Evolutionary conservation across 2,329 filamentous ascomycete genomes (phyloP).

Genomic region (Ceratocystis lukuohia): DNA sequence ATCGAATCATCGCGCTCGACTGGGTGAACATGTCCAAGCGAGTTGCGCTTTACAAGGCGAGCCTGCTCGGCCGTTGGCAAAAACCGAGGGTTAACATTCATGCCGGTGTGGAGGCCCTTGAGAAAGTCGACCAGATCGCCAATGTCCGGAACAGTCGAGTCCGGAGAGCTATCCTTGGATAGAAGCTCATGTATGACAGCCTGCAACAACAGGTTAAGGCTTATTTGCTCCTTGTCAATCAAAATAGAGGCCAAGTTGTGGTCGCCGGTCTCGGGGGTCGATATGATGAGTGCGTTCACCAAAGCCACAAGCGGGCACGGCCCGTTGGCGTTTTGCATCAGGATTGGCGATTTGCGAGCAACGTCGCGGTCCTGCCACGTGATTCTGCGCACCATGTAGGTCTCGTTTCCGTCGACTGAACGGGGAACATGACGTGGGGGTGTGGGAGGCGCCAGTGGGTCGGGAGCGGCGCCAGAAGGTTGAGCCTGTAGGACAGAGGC

Average conservation of each 20-base stretch:
- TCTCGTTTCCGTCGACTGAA: constrained; percentile 40
- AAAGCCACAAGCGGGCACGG: constrained; percentile 86
- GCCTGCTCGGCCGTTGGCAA: constrained; percentile 43
- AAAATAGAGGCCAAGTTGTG: constrained; percentile 36
- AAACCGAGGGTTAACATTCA: constrained; percentile 94
- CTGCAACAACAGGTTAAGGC: constrained; percentile 69
- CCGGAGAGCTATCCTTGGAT: constrained; percentile 52
- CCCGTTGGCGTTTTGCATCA: constrained; percentile 87
- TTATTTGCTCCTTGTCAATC: constrained; percentile 71
- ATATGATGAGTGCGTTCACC: constrained; percentile 81
- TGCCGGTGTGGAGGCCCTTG: constrained; percentile 79
- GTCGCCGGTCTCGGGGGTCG: constrained; percentile 44
- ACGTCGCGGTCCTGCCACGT: constrained; percentile 65
- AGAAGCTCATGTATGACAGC: constrained; percentile 90
- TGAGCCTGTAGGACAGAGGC: background rate
- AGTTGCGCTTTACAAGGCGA: constrained; percentile 37
- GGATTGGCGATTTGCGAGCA: constrained; percentile 65
- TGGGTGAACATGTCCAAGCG: constrained; percentile 39
- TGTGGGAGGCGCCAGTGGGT: background rate
- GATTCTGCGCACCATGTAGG: constrained; percentile 86
- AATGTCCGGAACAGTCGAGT: constrained; percentile 65
- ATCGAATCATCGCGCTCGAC: constrained; percentile 36
- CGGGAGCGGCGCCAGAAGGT: background rate
- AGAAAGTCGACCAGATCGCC: constrained; percentile 79
- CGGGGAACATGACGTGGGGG: constrained; percentile 20